Evolutionary conservation across 2,329 filamentous ascomycete species (phyloP), one percentile per base, ranked within the genome.

Genomic region (Teratosphaeria gauchensis): DNA sequence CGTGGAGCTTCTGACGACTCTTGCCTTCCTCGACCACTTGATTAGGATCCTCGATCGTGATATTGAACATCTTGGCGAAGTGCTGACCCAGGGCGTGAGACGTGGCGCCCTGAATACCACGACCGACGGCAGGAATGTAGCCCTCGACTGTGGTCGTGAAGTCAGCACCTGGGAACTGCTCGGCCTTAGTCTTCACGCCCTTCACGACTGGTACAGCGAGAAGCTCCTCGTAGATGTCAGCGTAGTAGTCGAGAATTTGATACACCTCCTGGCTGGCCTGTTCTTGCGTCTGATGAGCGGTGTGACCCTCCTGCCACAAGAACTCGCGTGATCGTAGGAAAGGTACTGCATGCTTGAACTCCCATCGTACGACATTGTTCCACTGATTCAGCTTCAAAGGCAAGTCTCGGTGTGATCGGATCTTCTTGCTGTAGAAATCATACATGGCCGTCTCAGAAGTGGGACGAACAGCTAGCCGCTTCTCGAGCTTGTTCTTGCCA

Each of bases 21-120:
- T 94, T 84, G 54, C 83, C 85, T 31, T 72, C 74, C 53, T 81
- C 79, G 70, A 86, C 85, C 12, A 68, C 57, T 55, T 81, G 82
- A 61, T 81, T 80, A 28, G 94, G 94, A 71, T 99, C 92, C 75
- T 99, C 92, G 32, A 99, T 90, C 0, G 88, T 95, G 73, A 99
- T 97, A 74, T 94, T 88, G 73, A 97, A 99, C 92, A 99, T 99
- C 78, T 95, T 96, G 74, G 88, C 92, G 78, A 99, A 99, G 78
- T 99, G 96, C 77, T 99, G 94, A 56, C 94, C 94, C 8, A 99
- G 82, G 63, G 86, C 90, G 79, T 99, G 94, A 56, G 90, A 96
- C 48, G 94, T 99, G 56, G 86, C 94, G 65, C 92, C 94, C 77
- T 99, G 94, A 61, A 99, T 97, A 73, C 94, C 94, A 72, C 94